Conservation (phyloP, 768 basidiomycete genomes). For the Botryobasidium botryosum region DNA sequence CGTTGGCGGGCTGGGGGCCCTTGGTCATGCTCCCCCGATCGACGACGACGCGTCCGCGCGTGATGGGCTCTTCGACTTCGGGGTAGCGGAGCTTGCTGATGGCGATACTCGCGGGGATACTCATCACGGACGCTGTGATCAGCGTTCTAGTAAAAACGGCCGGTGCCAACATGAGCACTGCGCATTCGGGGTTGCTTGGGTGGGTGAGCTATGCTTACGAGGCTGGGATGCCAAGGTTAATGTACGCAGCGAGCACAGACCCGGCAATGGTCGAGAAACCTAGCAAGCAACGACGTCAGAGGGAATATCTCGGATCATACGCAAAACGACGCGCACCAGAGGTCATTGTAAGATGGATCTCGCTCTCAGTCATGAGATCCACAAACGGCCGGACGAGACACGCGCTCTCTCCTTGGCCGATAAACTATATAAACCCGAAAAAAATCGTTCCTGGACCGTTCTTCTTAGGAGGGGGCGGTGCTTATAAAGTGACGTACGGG, state of each 20-base stretch:
- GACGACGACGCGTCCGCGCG: slow-evolving; percentile 61
- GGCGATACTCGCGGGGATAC: slow-evolving; percentile 85
- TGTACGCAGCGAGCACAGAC: slow-evolving; percentile 74
- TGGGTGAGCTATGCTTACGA: slow-evolving; percentile 23
- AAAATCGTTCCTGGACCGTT: too few relatives aligned
- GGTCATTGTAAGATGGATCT: slow-evolving; percentile 79
- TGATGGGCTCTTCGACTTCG: slow-evolving; percentile 72
- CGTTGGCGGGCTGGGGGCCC: slow-evolving; percentile 50
- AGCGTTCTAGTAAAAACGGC: slow-evolving; percentile 38
- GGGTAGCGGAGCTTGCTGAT: slow-evolving; percentile 80
- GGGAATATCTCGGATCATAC: neutral
- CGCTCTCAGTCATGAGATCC: slow-evolving; percentile 69
- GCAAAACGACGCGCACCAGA: slow-evolving; percentile 32
- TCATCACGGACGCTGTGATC: slow-evolving; percentile 84
- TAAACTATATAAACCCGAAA: too few relatives aligned
- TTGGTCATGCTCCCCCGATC: slow-evolving; percentile 52
- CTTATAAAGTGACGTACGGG: too few relatives aligned
- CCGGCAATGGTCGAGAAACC: slow-evolving; percentile 87
- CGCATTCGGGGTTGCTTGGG: neutral
- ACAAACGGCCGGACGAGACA: slow-evolving; percentile 75
- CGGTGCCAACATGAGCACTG: neutral
- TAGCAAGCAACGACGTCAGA: too few relatives aligned
- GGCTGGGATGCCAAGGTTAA: slow-evolving; percentile 30
- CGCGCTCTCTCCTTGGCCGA: slow-evolving; percentile 81
- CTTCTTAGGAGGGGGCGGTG: too few relatives aligned